These are phyloP conservation scores for Pyrenophora seminiperda DNA, from an alignment of 2,329 filamentous ascomycete genomes.

Conservation along the genomic window DNA sequence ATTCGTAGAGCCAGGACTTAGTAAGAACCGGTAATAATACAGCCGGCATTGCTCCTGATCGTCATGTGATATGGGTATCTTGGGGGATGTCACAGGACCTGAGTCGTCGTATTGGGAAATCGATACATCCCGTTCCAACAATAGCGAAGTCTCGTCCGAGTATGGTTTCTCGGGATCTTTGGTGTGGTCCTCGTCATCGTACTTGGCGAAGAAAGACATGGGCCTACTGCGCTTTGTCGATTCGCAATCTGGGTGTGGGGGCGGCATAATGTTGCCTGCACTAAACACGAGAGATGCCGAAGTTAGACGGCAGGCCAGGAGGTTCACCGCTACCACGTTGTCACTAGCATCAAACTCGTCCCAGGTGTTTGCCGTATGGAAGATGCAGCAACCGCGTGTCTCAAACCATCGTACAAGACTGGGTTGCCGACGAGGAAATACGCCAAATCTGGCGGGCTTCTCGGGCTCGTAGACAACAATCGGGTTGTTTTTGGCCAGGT, in stretches of 20 bases:
- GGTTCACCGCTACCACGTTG: constrained; percentile 58
- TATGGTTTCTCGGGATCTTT: constrained; percentile 34
- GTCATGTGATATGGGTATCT: constrained; percentile 33
- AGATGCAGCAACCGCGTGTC: constrained; percentile 70
- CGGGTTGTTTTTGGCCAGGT: constrained; percentile 61
- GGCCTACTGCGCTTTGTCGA: constrained; percentile 27
- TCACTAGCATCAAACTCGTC: constrained; percentile 53
- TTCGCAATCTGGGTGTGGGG: constrained; percentile 42
- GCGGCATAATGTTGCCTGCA: constrained; percentile 65
- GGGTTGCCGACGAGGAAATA: constrained; percentile 68
- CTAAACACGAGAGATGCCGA: constrained; percentile 68
- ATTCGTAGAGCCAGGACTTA: constrained; percentile 44
- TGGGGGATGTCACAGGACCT: constrained; percentile 18
- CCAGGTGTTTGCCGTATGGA: constrained; percentile 75
- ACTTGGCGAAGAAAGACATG: constrained; percentile 56
- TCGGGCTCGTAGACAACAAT: constrained; percentile 65
- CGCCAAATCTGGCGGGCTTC: constrained; percentile 65
- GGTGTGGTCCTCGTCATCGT: constrained; percentile 42
- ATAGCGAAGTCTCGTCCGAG: constrained; percentile 34
- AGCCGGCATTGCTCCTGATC: constrained; percentile 71
- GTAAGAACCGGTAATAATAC: constrained; percentile 69
- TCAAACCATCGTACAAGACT: constrained; percentile 68
- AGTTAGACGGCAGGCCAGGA: constrained; percentile 70
- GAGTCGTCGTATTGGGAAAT: neutral
- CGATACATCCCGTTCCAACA: constrained; percentile 10